These are phyloP conservation scores for Garcia nutans DNA, from an alignment of 345 rosid species.

Conservation along the genomic window DNA sequence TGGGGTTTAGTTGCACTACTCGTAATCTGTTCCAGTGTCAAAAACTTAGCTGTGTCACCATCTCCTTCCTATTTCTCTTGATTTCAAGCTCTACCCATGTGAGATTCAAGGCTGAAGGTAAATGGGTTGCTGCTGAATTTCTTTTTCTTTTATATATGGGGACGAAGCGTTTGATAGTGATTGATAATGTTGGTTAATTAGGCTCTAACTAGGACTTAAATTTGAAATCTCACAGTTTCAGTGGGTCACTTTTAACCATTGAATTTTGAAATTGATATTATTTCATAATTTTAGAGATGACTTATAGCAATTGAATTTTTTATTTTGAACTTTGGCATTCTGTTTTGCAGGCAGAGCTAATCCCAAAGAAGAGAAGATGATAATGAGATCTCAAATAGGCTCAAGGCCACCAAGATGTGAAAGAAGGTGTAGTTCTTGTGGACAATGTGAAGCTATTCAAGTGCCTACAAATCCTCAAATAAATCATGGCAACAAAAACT, in stretches of 20 bases:
- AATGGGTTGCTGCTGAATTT: constrained; percentile 30
- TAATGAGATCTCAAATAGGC: constrained; percentile 66
- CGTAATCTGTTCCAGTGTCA: constrained; percentile 9
- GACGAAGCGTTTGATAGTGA: too few relatives aligned
- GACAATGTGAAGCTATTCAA: constrained; percentile 82
- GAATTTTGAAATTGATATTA: too few relatives aligned
- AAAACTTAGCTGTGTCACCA: constrained; percentile 26
- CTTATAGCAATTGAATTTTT: too few relatives aligned
- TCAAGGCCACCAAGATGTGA: constrained; percentile 89
- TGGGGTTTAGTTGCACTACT: constrained; percentile 20
- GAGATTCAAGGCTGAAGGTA: constrained; percentile 57
- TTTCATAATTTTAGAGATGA: too few relatives aligned
- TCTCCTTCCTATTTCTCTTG: constrained; percentile 43
- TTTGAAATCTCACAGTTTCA: too few relatives aligned
- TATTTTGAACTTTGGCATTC: background rate
- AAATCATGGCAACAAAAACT: constrained; percentile 24
- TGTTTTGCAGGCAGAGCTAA: constrained; percentile 55
- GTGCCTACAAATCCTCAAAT: constrained; percentile 77
- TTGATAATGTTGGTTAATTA: too few relatives aligned
- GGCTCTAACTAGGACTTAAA: too few relatives aligned
- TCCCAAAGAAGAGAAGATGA: constrained; percentile 41
- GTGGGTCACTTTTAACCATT: too few relatives aligned
- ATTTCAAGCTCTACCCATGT: constrained; percentile 51
- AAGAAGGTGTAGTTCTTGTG: constrained; percentile 75
- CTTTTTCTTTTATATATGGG: too few relatives aligned